phyloP scores from a whole-genome alignment of 2,329 filamentous ascomycete genomes.

The Hypoxylon sp. region DNA sequence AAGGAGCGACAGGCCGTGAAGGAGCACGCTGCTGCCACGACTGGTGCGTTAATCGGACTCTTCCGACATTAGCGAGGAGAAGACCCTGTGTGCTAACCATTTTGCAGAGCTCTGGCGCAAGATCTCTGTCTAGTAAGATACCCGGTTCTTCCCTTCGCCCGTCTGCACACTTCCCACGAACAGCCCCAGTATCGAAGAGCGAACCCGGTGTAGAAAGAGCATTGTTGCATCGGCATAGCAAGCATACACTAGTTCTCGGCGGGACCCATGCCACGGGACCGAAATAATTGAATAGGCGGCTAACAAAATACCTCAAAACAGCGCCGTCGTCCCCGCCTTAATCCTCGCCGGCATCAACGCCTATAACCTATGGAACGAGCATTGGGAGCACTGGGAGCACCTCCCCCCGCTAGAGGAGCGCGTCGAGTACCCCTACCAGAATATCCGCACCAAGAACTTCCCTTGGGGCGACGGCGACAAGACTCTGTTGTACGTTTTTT shows the following conservation, averaged over 20 bases:
- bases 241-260: no score
- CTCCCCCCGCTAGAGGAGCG: slow-evolving; percentile 90
- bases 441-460: slow-evolving; percentile 97
- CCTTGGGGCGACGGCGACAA: slow-evolving; percentile 97
- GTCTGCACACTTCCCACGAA: not conserved
- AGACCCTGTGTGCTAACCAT: slow-evolving; percentile 53
- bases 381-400: slow-evolving; percentile 96
- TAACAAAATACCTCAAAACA: slow-evolving; percentile 58
- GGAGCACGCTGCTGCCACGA: slow-evolving; percentile 87
- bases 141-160: slow-evolving; percentile 17
- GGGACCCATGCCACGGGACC: not conserved
- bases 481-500: slow-evolving; percentile 75
- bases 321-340: slow-evolving; percentile 81
- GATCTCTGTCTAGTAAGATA: slow-evolving; percentile 91
- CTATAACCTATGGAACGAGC: slow-evolving; percentile 91
- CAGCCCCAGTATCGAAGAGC: not conserved
- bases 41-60: slow-evolving; percentile 72
- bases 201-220: not conserved
- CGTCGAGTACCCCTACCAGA: slow-evolving; percentile 95
- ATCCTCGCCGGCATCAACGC: slow-evolving; percentile 83
- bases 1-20: slow-evolving; percentile 91
- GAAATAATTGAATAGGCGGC: slow-evolving; percentile 18
- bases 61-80: not conserved
- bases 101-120: slow-evolving; percentile 90
- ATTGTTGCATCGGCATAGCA: not conserved